Base-by-base conservation (phyloP, 306 rosid species). In the Potentilla sterilis region DNA sequence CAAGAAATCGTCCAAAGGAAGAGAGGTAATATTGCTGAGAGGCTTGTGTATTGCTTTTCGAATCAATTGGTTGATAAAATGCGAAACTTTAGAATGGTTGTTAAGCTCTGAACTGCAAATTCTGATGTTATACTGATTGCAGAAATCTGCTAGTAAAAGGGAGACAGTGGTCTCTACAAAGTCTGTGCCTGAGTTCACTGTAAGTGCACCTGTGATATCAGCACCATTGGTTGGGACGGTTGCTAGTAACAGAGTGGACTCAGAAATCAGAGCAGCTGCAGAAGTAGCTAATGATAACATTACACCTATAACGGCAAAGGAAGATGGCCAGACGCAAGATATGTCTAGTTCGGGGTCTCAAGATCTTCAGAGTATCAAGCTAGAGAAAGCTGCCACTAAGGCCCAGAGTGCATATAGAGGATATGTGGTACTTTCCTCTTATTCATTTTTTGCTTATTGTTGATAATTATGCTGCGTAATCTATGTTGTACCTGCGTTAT, bases 341-440 rank as follows among this genome's bases (percentile, higher is more conserved):
- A 67, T 42, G 75, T 57, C 75, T 78, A 64, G 76, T 78, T 67
- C 74, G 16, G 82, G 62, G 65, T 72, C 85, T 69, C 63, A 48
- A 64, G 92, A 78, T 76, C 82, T 80, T 83, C 68, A 78, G 75
- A 78, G 75, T 65, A 75, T 66, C 35, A 77, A 32, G 83, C 85
- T 78, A 74, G 83, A 81, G 54, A 73, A 87, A 85, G 92, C 94
- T 4, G 91, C 92, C 70, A 70, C 75, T 42, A 89, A 79, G 81
- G 85, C 84, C 6, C 97, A 91, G 80, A 83, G 91, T 66, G 97
- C 88, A 78, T 89, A 85, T 67, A 91, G 94, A 82, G 89, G 94
- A 55, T 85, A 87, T 79, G 86, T 55, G 92, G 94, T 91, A 84
- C 59, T 63, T 55, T 70, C 64, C 57, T 59, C 70, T 48, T 65